Evolutionary conservation across 2,329 filamentous ascomycete genomes (phyloP).

Genomic region (Aspergillus melleus): DNA sequence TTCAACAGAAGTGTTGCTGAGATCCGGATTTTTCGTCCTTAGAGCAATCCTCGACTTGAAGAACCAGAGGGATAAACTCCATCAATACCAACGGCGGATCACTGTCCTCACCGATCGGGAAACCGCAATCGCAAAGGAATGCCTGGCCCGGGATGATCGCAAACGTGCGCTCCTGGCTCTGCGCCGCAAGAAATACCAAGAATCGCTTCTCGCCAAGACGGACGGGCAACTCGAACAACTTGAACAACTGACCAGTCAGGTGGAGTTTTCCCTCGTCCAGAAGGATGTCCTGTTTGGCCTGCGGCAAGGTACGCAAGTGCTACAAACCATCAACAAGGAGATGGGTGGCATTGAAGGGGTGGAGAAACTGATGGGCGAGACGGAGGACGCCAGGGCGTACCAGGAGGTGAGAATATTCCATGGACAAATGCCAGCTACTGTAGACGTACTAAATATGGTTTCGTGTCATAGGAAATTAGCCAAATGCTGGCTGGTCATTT

Average conservation of each 20-base stretch:
- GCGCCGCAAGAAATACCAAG: conserved; percentile 94
- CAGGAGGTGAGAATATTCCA: conserved; percentile 64
- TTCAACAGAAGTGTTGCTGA: neutral
- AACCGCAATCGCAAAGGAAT: conserved; percentile 79
- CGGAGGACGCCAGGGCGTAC: conserved; percentile 85
- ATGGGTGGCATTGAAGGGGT: conserved; percentile 94
- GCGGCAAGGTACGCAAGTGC: conserved; percentile 84
- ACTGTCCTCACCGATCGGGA: conserved; percentile 82
- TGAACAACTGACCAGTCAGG: conserved; percentile 80
- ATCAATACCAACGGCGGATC: conserved; percentile 92
- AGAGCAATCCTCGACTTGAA: conserved; percentile 98
- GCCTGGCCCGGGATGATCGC: conserved; percentile 78
- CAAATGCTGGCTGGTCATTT: conserved; percentile 86
- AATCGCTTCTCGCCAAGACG: conserved; percentile 82
- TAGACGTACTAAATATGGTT: conserved; percentile 6
- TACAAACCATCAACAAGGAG: conserved; percentile 88
- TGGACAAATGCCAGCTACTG: neutral
- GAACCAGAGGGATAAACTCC: conserved; percentile 93
- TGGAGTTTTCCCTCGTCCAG: conserved; percentile 95
- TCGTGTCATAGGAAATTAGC: conserved; percentile 71
- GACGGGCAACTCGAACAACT: conserved; percentile 92
- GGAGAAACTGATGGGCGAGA: conserved; percentile 93
- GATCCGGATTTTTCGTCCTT: conserved; percentile 12
- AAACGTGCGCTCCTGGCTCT: conserved; percentile 80
- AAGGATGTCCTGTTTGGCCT: conserved; percentile 94